Base-by-base conservation (phyloP, 75 land plant species). In the Adiantum capillusveneris region DNA sequence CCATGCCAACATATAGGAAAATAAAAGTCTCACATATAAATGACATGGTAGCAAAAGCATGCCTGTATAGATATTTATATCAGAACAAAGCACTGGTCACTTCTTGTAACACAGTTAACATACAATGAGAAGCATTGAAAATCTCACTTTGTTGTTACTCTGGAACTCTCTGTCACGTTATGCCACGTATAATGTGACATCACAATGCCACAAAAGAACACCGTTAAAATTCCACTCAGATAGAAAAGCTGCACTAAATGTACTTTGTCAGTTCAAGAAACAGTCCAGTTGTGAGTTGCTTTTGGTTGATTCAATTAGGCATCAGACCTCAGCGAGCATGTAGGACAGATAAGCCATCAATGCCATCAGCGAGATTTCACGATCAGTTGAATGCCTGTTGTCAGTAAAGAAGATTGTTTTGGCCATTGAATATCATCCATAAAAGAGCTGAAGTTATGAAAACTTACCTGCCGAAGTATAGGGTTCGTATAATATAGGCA, bases 151-250 rank as follows among this genome's bases (percentile, higher is more conserved):
- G 90, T 76, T n/a, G 90, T 86, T 30, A 75, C 64, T 60, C 79
- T 73, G 46, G 90, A 86, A 50, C 63, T 74, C 1, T 83, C 83
- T 41, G 74, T 73, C 31, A 83, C 71, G 64, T 83, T 86, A 62
- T 86, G 90, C 87, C 83, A 86, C 28, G 80, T 78, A 56, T 86
- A 86, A 65, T 86, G 90, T 9, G 83, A 83, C 90, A 86, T 86
- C 3, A 86, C 65, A 75, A 86, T 80, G 39, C 90, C 90, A 66
- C 81, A 83, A 31, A 83, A 86, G 76, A 86, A 86, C 18, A 86
- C 90, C 2, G 85, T 85, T 18, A 86, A 74, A 31, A 86, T 86
- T 19, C 90, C 87, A 62, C 90, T 86, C 21, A 83, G 66, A 14
- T 72, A 44, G 13, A 80, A 70, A 25, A 77, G 59, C 86, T 83